These are phyloP conservation scores for Kwoniella mangroviensis DNA, from an alignment of 768 basidiomycete genomes.

Conservation along the genomic window DNA sequence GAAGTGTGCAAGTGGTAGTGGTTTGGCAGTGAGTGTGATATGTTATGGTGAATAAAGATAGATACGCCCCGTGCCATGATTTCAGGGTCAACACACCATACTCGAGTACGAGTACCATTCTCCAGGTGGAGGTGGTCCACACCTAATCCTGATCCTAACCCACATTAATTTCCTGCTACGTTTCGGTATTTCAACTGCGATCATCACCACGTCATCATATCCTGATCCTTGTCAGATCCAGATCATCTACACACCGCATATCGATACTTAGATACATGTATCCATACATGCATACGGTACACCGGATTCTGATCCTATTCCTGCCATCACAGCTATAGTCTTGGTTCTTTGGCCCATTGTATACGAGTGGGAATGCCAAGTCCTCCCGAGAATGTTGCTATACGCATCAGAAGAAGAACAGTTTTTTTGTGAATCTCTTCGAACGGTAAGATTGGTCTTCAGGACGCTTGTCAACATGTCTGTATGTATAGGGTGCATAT, in stretches of 20 bases:
- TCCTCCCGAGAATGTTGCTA: too few species aligned
- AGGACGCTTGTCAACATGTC: neutral
- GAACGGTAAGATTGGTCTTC: too few species aligned
- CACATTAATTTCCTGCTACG: neutral
- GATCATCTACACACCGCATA: neutral
- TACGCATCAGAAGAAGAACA: too few species aligned
- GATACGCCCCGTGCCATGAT: neutral
- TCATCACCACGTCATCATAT: neutral
- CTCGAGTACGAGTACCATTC: neutral
- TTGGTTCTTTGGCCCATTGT: too few species aligned
- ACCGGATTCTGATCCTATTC: too few species aligned
- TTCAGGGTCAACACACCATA: neutral
- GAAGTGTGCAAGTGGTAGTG: neutral
- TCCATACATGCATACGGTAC: too few species aligned
- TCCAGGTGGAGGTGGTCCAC: conserved; percentile 16
- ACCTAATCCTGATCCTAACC: neutral
- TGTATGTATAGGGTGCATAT: neutral
- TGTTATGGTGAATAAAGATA: too few species aligned
- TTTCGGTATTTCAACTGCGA: neutral
- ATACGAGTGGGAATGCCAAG: too few species aligned
- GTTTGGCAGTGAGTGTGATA: too few species aligned
- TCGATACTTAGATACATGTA: neutral
- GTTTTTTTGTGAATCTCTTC: too few species aligned
- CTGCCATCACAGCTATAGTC: too few species aligned
- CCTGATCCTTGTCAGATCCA: neutral